Conservation (phyloP, 495 filamentous ascomycete genomes). For the Talaromyces adpressus region DNA sequence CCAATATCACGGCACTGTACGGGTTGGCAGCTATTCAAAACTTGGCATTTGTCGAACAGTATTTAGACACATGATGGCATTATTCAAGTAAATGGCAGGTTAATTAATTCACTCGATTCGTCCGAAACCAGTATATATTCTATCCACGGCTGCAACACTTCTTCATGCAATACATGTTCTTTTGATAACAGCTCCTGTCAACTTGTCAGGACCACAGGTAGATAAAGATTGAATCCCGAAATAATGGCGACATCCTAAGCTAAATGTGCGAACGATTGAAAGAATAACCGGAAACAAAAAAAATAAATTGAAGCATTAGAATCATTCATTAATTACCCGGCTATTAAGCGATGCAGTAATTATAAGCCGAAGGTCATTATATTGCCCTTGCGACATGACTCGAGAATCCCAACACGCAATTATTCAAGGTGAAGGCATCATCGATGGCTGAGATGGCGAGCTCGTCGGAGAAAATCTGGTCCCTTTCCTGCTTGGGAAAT, state of each 20-base stretch:
- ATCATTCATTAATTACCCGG: background rate
- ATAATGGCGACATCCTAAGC: background rate
- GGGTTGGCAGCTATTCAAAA: constrained; percentile 38
- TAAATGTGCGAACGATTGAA: too few species aligned
- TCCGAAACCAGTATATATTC: too few species aligned
- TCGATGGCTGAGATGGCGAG: background rate
- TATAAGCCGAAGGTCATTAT: background rate
- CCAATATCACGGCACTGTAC: constrained; percentile 37
- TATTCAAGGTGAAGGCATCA: background rate
- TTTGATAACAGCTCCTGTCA: too few species aligned
- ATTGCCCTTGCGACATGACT: background rate
- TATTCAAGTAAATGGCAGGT: too few species aligned
- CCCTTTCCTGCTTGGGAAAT: background rate
- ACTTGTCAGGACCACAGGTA: background rate
- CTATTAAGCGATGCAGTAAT: background rate
- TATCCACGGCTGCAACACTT: too few species aligned
- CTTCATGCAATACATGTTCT: too few species aligned
- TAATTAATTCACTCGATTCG: background rate
- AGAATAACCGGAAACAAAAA: too few species aligned
- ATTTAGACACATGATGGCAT: background rate
- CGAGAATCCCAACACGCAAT: background rate
- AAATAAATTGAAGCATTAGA: background rate
- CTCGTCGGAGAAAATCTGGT: background rate
- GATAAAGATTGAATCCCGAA: background rate
- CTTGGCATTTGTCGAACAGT: constrained; percentile 15